Base-by-base conservation (phyloP, 2,329 filamentous ascomycete species). In the Fusarium veterinarium region DNA sequence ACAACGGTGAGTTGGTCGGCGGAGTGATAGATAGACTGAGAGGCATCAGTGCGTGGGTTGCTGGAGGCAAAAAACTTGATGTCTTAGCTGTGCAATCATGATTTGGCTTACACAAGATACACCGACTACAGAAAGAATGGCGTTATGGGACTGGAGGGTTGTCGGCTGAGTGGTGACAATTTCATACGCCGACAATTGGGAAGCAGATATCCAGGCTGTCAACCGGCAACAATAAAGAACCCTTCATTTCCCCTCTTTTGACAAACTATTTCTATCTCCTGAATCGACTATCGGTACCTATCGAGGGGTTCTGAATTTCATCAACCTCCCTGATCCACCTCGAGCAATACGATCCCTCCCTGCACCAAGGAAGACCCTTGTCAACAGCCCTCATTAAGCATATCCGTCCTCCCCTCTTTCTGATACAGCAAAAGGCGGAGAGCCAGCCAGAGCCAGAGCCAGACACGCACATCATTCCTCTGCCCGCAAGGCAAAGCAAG, bases 401-500 rank as follows among this genome's bases (percentile, higher is more conserved):
- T 66, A 67, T 61, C 46, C 53, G n/a, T 33, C 40, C 49, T 60
- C 45, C 49, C 37, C 64, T 68, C n/a, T 71, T 48, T 64, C 44
- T 40, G 57, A 56, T 67, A 45, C 49, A 42, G 44, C 28, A 49
- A 57, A 65, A 46, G 44, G 51, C 40, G 60, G 64, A 61, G 55
- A 64, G 56, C 31, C 63, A 38, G 61, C 60, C 58, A 64, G 42
- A 33, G 64, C 67, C 64, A 61, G 46, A n/a, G 38, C 69, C 71
- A 82, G 80, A 82, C 81, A 82, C 76, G 80, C 76, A 77, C 61
- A 73, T 73, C 69, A 73, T 73, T 73, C 70, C 73, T 60, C 63
- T 64, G 75, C 56, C 35, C 33, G 9, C 23, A 57, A 33, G 42
- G 60, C 65, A 63, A 41, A 13, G 12, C 40, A 41, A 38, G 48